These are phyloP conservation scores for Fallopia convolvulus DNA, from an alignment of 148 eudicot species.

Conservation along the genomic window DNA sequence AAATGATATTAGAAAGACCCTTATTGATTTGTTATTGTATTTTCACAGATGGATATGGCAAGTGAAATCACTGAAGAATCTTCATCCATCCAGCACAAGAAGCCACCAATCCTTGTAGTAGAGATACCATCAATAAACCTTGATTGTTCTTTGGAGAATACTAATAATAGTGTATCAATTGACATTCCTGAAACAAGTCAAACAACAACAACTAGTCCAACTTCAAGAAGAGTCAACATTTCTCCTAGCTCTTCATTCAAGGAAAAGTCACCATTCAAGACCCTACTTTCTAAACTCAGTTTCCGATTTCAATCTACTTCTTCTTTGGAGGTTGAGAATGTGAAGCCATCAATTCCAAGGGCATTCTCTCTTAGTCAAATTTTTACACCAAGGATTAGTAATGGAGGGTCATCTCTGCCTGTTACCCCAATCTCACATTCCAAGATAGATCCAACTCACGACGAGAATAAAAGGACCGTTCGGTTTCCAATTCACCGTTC, in stretches of 20 bases:
- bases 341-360: conserved; percentile 26
- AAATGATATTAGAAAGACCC: too few species aligned
- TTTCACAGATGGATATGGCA: not conserved
- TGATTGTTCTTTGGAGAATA: not conserved
- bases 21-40: not conserved
- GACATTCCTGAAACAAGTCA: not conserved
- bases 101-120: not conserved
- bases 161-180: not conserved
- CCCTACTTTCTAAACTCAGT: not conserved
- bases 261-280: not conserved
- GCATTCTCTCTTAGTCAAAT: conserved; percentile 51
- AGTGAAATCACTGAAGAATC: not conserved
- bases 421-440: conserved; percentile 68
- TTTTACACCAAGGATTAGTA: conserved; percentile 52
- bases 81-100: not conserved
- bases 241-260: not conserved
- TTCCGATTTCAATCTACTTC: conserved; percentile 20
- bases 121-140: not conserved
- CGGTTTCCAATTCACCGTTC: conserved; percentile 56
- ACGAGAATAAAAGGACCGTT: conserved; percentile 43
- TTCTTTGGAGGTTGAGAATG: conserved; percentile 28
- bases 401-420: conserved; percentile 69
- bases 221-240: not conserved
- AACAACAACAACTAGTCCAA: not conserved
- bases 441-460: conserved; percentile 76